Evolutionary conservation across 2,329 filamentous ascomycete species (phyloP), one percentile per base, ranked within the genome.

Genomic region (Daldinia eschscholtzii): DNA sequence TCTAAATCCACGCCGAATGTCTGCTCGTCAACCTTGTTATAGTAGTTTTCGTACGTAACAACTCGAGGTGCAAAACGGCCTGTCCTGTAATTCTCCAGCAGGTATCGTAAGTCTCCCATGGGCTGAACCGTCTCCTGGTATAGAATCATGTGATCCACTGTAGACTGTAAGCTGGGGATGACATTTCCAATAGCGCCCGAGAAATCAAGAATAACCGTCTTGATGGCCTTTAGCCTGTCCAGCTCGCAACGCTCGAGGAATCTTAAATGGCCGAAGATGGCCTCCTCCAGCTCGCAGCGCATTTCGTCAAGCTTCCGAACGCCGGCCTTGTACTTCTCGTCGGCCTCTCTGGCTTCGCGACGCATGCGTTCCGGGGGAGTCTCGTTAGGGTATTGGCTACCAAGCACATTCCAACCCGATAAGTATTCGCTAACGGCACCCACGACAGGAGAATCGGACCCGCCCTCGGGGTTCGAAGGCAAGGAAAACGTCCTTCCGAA

Each of bases 81-180:
- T 6, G 96, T 99, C 70, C 94, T 91, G 82, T 99, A 99, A 79
- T 95, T 99, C 83, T 99, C 96, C 52, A 99, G 86, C 67, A 99
- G 87, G 80, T 98, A 99, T 71, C 96, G 89, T 73, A 99, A 83
- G 80, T 99, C 96, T 42, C 93, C 92, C 55, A 90, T 80, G 5
- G 96, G 96, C 80, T 98, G 96, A n/a, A 99, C 93, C 0, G 96
- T 98, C 84, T 99, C 96, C 80, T 99, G 96, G 83, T 97, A 99
- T 53, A 99, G 87, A 90, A 99, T 94, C 94, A 99, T 98, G 79
- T 97, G 94, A 83, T 99, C 96, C 26, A 99, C 94, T 0, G 94
- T 94, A 66, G 95, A 95, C 81, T 98, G 96, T 70, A 99, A 84
- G 77, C 93, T 97, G 18, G 96, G 97, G 70, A 99, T 98, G 75